Evolutionary conservation across 768 basidiomycete species (phyloP), one percentile per base, ranked within the genome.

Genomic region (Crepidotus variabilis): DNA sequence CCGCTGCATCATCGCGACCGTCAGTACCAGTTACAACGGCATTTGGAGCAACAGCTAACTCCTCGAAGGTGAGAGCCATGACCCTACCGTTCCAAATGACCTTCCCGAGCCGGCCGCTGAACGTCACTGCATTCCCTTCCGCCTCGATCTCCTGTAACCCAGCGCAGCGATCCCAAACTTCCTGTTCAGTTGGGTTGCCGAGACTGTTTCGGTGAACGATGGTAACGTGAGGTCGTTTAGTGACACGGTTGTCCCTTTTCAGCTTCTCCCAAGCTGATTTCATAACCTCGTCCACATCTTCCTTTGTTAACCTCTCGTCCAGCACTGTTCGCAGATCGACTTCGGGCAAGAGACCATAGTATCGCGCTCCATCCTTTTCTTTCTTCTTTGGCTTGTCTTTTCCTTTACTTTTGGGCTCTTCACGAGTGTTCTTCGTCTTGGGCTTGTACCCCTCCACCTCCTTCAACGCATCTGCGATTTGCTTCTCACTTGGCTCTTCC

Each of bases 321-420:
- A 94, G 68, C 39, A 84, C 61, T 6, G 70, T 59, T 5, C 69
- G 63, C 8, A 94, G 66, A 62, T 92, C 81, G 32, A 94, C 57
- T 63, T 96, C 92, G 9, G 87, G 84, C 5, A 90, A 69, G 36
- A 98, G 65, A 13, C 80, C 95, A 65, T 80, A 98, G 70, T 96
- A 99, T 33, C 92, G 78, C 43, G 83, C 79, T 0, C 58, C 46
- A 2, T 65, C 60, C 5, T 53, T 62, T 67, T 67, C 64, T 62
- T 65, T 73, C 64, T 73, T 75, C 50, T 65, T 63, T 32, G 66
- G 57, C 57, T 64, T 62, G 56, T 74, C 50, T 64, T 63, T 35
- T 67, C 57, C 57, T 64, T 62, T 56, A 65, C 56, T 28, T 65
- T 72, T 72, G 58, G 72, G 66, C 49, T 66, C 66, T 47, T 68